A percentile compares a stretch with the other conserved stretches of the same genome.
phyloP scores from a whole-genome alignment of 2,329 filamentous ascomycete species.

The Pseudogymnoascus sp. region DNA sequence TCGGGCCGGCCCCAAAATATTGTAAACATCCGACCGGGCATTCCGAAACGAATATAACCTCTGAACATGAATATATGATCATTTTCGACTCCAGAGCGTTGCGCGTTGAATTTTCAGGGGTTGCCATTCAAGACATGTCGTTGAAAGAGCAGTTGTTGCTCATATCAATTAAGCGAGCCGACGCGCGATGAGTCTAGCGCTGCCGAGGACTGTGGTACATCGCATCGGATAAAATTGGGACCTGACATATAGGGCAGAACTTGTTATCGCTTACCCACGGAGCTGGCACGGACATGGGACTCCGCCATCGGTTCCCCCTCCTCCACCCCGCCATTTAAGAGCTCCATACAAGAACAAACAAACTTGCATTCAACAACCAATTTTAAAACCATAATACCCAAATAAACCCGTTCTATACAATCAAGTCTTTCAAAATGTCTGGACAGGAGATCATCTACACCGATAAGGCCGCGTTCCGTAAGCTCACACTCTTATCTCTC shows the following conservation, averaged over 20 bases:
- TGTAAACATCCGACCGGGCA: constrained; percentile 21
- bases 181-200: neutral
- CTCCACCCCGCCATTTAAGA: constrained; percentile 7
- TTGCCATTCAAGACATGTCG: constrained; percentile 21
- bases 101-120: constrained; percentile 16
- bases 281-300: constrained; percentile 1
- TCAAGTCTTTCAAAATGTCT: constrained; percentile 21
- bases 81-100: constrained; percentile 2
- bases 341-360: neutral
- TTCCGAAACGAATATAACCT: constrained; percentile 11
- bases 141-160: constrained; percentile 17
- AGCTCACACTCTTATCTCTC: constrained; percentile 10
- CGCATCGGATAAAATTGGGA: neutral
- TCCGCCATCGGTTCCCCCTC: constrained; percentile 4
- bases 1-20: neutral
- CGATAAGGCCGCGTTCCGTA: constrained; percentile 28
- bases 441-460: constrained; percentile 26
- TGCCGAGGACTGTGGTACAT: neutral
- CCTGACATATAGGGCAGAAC: neutral
- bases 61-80: neutral
- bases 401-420: neutral
- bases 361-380: constrained; percentile 4
- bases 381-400: neutral
- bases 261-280: neutral
- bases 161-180: constrained; percentile 2